Conservation (phyloP, 768 basidiomycete genomes). For the Panaeolus cyanescens region DNA sequence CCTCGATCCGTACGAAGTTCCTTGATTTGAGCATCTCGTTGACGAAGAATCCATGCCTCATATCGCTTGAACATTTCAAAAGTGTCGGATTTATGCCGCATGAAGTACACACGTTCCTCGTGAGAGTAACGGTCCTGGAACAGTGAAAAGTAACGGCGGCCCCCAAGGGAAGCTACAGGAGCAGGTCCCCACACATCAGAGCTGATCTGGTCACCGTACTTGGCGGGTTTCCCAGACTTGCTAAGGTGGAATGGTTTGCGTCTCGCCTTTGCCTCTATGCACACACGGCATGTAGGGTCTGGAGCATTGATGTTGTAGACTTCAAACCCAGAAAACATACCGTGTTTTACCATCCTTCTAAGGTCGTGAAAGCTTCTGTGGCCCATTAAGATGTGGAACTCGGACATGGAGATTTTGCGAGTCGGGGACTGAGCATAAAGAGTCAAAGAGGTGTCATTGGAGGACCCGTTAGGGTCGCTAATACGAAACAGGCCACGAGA, state of each 20-base stretch:
- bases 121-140: slow-evolving; percentile 37
- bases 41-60: slow-evolving; percentile 33
- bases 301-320: too few relatives aligned
- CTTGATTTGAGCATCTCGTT: slow-evolving; percentile 29
- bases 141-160: slow-evolving; percentile 33
- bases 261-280: slow-evolving; percentile 41
- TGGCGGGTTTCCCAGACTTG: slow-evolving; percentile 22
- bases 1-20: slow-evolving; percentile 40
- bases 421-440: too few relatives aligned
- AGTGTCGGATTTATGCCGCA: slow-evolving; percentile 33
- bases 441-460: too few relatives aligned
- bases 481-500: too few relatives aligned
- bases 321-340: too few relatives aligned
- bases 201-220: slow-evolving; percentile 38
- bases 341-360: too few relatives aligned
- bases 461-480: too few relatives aligned
- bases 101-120: slow-evolving; percentile 25
- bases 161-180: slow-evolving; percentile 21
- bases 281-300: too few relatives aligned
- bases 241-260: slow-evolving; percentile 31
- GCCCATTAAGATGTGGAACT: too few relatives aligned
- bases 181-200: slow-evolving; percentile 49
- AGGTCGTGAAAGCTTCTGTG: too few relatives aligned
- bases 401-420: too few relatives aligned
- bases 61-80: slow-evolving; percentile 29